Evolutionary conservation across 2,329 filamentous ascomycete genomes (phyloP).

Genomic region (Beauveria brongniartii): DNA sequence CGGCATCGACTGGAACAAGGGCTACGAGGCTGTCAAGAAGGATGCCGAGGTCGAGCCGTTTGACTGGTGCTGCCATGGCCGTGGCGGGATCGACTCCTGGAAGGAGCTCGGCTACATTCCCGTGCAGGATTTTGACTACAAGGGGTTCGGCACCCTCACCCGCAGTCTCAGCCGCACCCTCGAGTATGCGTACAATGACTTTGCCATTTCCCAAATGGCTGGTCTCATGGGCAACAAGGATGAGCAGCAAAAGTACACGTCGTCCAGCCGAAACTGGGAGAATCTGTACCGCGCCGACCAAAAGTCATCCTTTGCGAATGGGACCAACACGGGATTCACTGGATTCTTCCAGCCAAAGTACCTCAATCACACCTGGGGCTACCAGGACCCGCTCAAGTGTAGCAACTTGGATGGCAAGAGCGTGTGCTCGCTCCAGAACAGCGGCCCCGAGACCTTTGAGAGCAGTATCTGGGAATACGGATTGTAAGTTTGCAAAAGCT

Average conservation of each 20-base stretch:
- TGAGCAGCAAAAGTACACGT: slow-evolving; percentile 52
- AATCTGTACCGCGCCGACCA: slow-evolving; percentile 57
- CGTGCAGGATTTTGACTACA: slow-evolving; percentile 56
- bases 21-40: slow-evolving; percentile 62
- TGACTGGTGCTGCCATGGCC: slow-evolving; percentile 63
- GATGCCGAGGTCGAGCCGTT: slow-evolving; percentile 64
- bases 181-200: slow-evolving; percentile 75
- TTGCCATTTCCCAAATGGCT: slow-evolving; percentile 57
- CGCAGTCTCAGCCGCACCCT: slow-evolving; percentile 64
- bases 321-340: slow-evolving; percentile 53
- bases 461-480: slow-evolving; percentile 65
- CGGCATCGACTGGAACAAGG: slow-evolving; percentile 58
- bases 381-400: slow-evolving; percentile 60
- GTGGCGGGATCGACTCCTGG: slow-evolving; percentile 66
- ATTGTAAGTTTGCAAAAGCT: slow-evolving; percentile 39
- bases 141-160: slow-evolving; percentile 61
- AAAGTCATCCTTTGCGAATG: slow-evolving; percentile 42
- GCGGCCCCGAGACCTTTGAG: slow-evolving; percentile 63
- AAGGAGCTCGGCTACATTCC: slow-evolving; percentile 65
- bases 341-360: slow-evolving; percentile 66
- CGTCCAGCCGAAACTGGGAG: slow-evolving; percentile 56
- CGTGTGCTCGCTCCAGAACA: slow-evolving; percentile 52
- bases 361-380: slow-evolving; percentile 59
- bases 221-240: slow-evolving; percentile 42
- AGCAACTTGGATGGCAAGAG: slow-evolving; percentile 44